Base-by-base conservation (phyloP, 1,284 basidiomycete genomes). In the Trametes versicolor region DNA sequence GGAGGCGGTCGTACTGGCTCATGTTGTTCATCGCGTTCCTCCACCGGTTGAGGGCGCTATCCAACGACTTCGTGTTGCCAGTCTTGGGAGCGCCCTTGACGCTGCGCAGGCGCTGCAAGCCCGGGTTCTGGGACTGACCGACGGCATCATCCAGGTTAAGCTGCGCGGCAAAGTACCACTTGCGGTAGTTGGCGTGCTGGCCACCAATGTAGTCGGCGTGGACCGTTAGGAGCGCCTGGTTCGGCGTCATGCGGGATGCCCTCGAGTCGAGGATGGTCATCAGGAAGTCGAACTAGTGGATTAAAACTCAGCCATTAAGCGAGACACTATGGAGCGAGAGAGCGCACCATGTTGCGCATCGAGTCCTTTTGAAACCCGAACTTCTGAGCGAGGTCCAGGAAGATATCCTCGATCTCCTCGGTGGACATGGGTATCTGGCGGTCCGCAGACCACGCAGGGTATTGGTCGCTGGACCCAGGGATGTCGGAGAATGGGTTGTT, bases 101-200 rank as follows among this genome's bases (percentile, higher is more conserved):
- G 52, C 92, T 93, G 73, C 93, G 93, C 56, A 98, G 89, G 47
- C 96, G 93, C 64, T 94, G 89, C 19, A 98, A 86, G 69, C 96
- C 96, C 7, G 96, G 94, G 79, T 98, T 98, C 76, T 98, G 95
- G 5, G 93, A 90, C 73, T 95, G 92, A 58, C 98, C 98, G 69
- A 99, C 97, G 36, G 97, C 98, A 75, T 99, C 97, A 81, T 99
- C 97, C 62, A 99, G 90, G 77, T 99, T 98, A 77, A 99, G 93
- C 79, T 99, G 98, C 12, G 97, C 96, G 32, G 98, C 98, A 80
- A 99, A 99, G 79, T 99, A 99, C 97, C 98, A 99, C 79, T 97
- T 97, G 77, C 96, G 92, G 79, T 98, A 97, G 83, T 97, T 98
- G 72, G 96, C 96, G 76, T 97, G 92, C 75, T 95, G 94, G 54